A percentile compares a stretch with the other conserved stretches of the same genome.
These are phyloP conservation scores for Elsinoe australis DNA, from an alignment of 2,329 filamentous ascomycete species.

Conservation along the genomic window DNA sequence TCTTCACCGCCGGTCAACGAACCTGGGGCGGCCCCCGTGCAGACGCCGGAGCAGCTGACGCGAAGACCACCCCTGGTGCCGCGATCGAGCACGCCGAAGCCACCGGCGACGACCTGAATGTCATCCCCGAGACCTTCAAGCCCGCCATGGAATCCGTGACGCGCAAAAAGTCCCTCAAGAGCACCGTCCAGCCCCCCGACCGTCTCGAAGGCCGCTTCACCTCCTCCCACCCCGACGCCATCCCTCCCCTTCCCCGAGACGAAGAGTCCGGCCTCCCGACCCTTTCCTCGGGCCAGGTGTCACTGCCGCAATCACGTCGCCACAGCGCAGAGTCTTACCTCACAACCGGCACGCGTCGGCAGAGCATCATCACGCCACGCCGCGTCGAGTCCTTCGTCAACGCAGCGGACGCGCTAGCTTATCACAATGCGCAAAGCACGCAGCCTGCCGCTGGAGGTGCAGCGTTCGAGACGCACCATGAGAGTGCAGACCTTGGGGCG, in stretches of 20 bases:
- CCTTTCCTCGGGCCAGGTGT: conserved; percentile 4
- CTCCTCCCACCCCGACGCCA: conserved; percentile 57
- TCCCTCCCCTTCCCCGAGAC: conserved; percentile 61
- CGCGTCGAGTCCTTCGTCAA: conserved; percentile 66
- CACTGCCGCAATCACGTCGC: conserved; percentile 21
- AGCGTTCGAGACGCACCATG: conserved; percentile 28
- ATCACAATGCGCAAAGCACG: conserved; percentile 56
- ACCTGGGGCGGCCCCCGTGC: conserved; percentile 94
- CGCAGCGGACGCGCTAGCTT: conserved; percentile 67
- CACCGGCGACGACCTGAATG: conserved; percentile 78
- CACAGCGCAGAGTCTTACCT: conserved; percentile 46
- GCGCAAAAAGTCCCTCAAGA: conserved; percentile 36
- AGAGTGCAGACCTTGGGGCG: neutral
- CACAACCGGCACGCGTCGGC: conserved; percentile 47
- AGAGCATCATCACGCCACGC: conserved; percentile 56
- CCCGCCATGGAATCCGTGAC: conserved; percentile 45
- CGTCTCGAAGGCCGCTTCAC: conserved; percentile 72
- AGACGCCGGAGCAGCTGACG: conserved; percentile 74
- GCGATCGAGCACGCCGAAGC: conserved; percentile 75
- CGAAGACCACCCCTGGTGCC: conserved; percentile 66
- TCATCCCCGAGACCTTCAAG: conserved; percentile 78
- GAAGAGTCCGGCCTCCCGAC: conserved; percentile 44
- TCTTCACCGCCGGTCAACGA: conserved; percentile 86
- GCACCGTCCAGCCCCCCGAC: conserved; percentile 63
- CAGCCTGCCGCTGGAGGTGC: conserved; percentile 41